Evolutionary conservation across 257 asterid genomes (phyloP).

Genomic region (Nicotiana attenuata): DNA sequence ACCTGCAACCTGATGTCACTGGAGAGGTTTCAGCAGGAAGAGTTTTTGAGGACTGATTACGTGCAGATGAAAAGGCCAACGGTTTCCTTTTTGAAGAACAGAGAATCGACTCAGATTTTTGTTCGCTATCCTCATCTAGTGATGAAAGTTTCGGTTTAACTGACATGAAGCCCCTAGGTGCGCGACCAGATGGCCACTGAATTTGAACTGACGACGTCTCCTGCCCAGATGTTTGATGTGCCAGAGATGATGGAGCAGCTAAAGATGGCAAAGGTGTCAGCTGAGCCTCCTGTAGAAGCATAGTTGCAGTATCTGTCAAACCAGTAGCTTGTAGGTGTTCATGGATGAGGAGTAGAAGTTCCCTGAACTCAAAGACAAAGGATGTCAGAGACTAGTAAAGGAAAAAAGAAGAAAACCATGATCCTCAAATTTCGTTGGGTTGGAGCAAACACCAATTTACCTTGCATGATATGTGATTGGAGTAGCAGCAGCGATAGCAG

Average conservation of each 20-base stretch:
- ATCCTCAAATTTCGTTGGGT: background rate
- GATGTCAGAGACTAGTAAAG: background rate
- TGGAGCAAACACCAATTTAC: conserved; percentile 32
- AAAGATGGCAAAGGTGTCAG: too few species aligned
- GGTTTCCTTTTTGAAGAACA: conserved; percentile 54
- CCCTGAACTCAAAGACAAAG: conserved; percentile 47
- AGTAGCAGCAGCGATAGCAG: conserved; percentile 99
- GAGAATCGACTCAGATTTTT: conserved; percentile 42
- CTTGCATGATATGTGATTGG: conserved; percentile 92
- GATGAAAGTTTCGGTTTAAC: conserved; percentile 45
- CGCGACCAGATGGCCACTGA: conserved; percentile 92
- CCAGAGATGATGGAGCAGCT: conserved; percentile 79
- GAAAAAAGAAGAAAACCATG: conserved; percentile 1
- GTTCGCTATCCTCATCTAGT: conserved; percentile 41
- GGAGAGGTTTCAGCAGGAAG: conserved; percentile 44
- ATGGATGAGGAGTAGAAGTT: conserved; percentile 81
- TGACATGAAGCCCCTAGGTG: conserved; percentile 60
- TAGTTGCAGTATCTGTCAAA: conserved; percentile 57
- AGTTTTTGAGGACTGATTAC: conserved; percentile 30
- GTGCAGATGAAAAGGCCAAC: conserved; percentile 34
- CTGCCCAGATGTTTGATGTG: conserved; percentile 64
- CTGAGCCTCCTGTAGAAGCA: conserved; percentile 87
- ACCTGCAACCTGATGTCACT: conserved; percentile 35
- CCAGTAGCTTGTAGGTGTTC: conserved; percentile 98
- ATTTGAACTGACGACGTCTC: conserved; percentile 59